Evolutionary conservation across 768 basidiomycete genomes (phyloP), one percentile per base, ranked within the genome.

Genomic region (Tylopilus vinaceipallidus): DNA sequence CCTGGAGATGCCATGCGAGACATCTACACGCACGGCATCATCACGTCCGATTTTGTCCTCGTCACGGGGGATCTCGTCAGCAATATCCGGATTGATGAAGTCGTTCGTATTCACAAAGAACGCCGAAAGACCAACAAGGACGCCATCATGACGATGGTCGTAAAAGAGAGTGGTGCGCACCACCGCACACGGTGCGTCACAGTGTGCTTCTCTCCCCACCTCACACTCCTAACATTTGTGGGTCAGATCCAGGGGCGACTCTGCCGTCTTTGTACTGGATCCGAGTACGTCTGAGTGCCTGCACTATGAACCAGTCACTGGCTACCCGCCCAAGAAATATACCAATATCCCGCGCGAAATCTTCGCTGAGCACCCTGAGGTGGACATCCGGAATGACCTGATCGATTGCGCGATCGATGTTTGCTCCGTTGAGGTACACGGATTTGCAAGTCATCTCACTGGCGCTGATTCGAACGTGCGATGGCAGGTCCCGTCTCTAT

Each of bases 61-160:
- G 88, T 95, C 59, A 85, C 82, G 66, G 92, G 91, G 20, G 92
- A 95, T 70, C 79, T 98, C 45, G 88, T 99, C 57, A 95, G 93
- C 72, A 98, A 91, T 65, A 79, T 98, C 57, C 82, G 83, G 52
- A 87, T 99, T 57, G 88, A 91, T 59, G 88, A 92, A 58, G 89
- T 94, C 45, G 88, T 97, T 41, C 79, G 85, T 39, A 82, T 81
- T 55, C 95, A 98, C 74, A 93, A 88, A 75, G 88, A 89, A 66
- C 75, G 93, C 43, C 76, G 92, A 53, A 86, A 85, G 68, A 80
- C 75, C 52, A 91, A 95, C 69, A 91, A 91, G 73, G 90, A 98
- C 65, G 90, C 88, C 33, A 92, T 94, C 62, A 94, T 99, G 92
- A 94, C 93, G 23, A 92, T 98, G 76, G 92, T 91, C 13, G 88